Percentiles rank a stretch among this genome's conserved stretches.
phyloP scores from a whole-genome alignment of 2,329 filamentous ascomycete species.

The Aspergillus clavatus region DNA sequence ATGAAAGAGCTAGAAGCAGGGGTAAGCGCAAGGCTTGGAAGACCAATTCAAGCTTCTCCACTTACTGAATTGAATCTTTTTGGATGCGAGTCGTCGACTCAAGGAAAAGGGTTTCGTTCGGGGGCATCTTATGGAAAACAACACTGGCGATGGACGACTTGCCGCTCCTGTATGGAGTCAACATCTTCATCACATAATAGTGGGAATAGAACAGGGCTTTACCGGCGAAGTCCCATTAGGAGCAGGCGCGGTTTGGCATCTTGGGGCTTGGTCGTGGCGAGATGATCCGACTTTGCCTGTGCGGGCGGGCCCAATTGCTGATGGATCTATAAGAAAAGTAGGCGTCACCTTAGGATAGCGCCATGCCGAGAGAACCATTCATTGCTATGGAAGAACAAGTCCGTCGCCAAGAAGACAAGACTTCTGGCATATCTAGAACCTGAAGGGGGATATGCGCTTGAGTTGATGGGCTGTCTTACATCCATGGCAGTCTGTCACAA shows the following conservation, averaged over 20 bases:
- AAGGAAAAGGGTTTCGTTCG: conserved; percentile 90
- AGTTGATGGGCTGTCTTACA: neutral
- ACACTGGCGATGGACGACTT: conserved; percentile 98
- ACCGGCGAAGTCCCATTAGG: conserved; percentile 95
- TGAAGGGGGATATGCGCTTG: neutral
- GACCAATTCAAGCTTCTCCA: conserved; percentile 15
- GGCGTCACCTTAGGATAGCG: conserved; percentile 36
- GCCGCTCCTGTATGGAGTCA: conserved; percentile 64
- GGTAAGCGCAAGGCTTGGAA: neutral
- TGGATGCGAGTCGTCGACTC: conserved; percentile 93
- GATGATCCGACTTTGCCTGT: conserved; percentile 24
- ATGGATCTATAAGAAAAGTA: conserved; percentile 32
- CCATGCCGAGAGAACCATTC: too few species aligned
- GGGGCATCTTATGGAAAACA: conserved; percentile 97
- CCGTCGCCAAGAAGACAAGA: too few species aligned
- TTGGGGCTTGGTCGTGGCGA: conserved; percentile 41
- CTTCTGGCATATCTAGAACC: too few species aligned
- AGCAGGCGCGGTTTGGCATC: conserved; percentile 76
- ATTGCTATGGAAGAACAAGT: too few species aligned
- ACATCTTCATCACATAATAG: neutral
- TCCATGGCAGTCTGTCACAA: neutral
- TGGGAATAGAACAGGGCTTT: conserved; percentile 23
- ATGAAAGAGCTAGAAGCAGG: conserved; percentile 73
- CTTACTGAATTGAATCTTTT: conserved; percentile 91
- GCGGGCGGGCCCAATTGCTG: conserved; percentile 20